Conservation (phyloP, 768 basidiomycete genomes). For the Lactarius hengduanensis region DNA sequence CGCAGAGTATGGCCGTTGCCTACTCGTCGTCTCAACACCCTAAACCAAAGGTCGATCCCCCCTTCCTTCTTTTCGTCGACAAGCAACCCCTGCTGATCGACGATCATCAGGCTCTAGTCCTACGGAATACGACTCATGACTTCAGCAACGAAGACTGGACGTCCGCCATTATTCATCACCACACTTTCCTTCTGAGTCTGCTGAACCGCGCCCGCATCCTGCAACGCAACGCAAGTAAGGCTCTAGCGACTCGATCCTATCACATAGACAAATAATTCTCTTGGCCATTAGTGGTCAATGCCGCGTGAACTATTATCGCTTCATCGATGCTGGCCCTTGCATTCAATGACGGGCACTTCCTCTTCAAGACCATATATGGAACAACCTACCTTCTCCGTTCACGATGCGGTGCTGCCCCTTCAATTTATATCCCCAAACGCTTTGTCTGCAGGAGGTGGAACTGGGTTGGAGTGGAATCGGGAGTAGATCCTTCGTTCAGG, state of each 20-base stretch:
- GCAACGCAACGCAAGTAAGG: no score
- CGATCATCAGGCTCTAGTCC: constrained; percentile 37
- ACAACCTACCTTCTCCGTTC: background rate
- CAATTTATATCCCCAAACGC: background rate
- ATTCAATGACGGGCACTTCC: background rate
- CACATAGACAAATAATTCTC: no score
- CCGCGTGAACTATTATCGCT: background rate
- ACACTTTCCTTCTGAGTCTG: constrained; percentile 40
- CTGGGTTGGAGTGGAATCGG: background rate
- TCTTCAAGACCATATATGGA: background rate
- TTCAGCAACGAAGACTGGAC: constrained; percentile 19
- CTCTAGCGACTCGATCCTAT: no score
- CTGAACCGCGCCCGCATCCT: background rate
- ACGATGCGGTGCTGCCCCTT: background rate
- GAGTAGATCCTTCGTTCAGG: background rate
- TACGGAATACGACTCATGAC: constrained; percentile 33
- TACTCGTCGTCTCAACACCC: constrained; percentile 56
- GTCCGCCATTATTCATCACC: constrained; percentile 55
- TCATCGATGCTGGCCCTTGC: background rate
- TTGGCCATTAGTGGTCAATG: background rate
- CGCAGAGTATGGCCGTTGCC: constrained; percentile 77
- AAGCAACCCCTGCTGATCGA: background rate
- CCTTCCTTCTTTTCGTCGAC: background rate
- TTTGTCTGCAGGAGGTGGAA: background rate
- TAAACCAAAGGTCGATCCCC: constrained; percentile 53